These are phyloP conservation scores for Citrullus colocynthis DNA, from an alignment of 306 rosid genomes.

Conservation along the genomic window DNA sequence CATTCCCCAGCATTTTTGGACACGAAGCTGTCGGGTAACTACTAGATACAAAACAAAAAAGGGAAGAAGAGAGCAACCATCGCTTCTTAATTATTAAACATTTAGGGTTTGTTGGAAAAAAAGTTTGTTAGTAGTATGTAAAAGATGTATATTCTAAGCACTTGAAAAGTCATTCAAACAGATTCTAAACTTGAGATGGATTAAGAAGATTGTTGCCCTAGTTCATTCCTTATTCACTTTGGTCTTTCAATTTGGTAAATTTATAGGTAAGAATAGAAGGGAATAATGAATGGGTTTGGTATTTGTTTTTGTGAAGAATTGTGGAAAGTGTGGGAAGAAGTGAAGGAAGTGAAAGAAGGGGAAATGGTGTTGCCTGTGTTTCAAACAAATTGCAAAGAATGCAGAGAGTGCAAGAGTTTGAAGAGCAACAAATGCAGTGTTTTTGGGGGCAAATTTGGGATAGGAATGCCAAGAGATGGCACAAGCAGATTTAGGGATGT, in stretches of 20 bases:
- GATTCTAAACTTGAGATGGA: not conserved
- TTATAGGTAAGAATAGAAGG: not conserved
- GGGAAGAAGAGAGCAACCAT: too few relatives aligned
- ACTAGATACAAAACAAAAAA: not conserved
- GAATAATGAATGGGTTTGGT: not conserved
- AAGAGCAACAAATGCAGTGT: slow-evolving; percentile 36
- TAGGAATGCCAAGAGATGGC: slow-evolving; percentile 41
- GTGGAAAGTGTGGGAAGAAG: slow-evolving; percentile 56
- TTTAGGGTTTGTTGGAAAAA: too few relatives aligned
- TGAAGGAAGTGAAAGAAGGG: slow-evolving; percentile 38
- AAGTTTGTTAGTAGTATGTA: too few relatives aligned
- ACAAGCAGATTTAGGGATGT: slow-evolving; percentile 41
- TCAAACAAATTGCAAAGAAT: slow-evolving; percentile 35
- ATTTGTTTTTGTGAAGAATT: not conserved
- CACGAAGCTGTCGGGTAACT: slow-evolving; percentile 66
- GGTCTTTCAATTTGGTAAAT: not conserved
- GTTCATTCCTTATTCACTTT: not conserved
- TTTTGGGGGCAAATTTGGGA: not conserved
- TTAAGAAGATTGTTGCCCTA: not conserved
- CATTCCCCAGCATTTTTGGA: slow-evolving; percentile 28
- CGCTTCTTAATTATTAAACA: too few relatives aligned
- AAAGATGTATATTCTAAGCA: too few relatives aligned
- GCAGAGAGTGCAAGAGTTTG: slow-evolving; percentile 37
- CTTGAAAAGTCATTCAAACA: too few relatives aligned
- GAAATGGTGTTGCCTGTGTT: slow-evolving; percentile 53